Conservation (phyloP, 495 filamentous ascomycete species). For the Xanthoparmelia taractica region DNA sequence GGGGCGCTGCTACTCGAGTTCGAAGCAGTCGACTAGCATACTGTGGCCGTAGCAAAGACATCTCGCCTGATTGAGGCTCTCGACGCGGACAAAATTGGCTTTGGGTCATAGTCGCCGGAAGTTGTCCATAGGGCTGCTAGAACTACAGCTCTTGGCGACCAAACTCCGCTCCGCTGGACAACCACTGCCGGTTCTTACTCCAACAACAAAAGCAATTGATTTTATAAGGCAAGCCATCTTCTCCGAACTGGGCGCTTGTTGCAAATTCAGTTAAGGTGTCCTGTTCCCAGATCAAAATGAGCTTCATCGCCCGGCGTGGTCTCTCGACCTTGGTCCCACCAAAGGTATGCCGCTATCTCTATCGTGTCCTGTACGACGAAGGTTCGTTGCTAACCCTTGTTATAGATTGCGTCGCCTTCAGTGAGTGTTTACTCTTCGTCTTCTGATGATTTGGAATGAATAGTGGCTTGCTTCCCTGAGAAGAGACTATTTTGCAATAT, state of each 20-base stretch:
- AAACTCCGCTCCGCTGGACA: background rate
- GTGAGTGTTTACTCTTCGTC: slow-evolving; percentile 50
- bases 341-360: slow-evolving; percentile 57
- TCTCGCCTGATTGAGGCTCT: slow-evolving; percentile 18
- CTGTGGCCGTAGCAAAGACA: slow-evolving; percentile 35
- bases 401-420: slow-evolving; percentile 79
- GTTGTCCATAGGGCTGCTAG: slow-evolving; percentile 6
- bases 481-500: background rate
- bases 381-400: slow-evolving; percentile 27
- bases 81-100: background rate
- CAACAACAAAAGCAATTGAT: background rate
- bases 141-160: slow-evolving; percentile 3
- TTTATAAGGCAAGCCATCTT: background rate
- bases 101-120: background rate
- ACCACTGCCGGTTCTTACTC: background rate
- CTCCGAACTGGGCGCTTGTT: background rate
- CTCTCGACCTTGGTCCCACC: slow-evolving; percentile 98
- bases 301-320: slow-evolving; percentile 76
- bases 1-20: slow-evolving; percentile 30
- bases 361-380: slow-evolving; percentile 6
- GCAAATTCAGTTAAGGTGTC: background rate
- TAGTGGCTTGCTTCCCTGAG: background rate
- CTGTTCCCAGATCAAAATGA: slow-evolving; percentile 55
- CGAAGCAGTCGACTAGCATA: slow-evolving; percentile 34
- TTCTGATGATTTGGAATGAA: slow-evolving; percentile 1